These are phyloP conservation scores for Furcasterigmium furcatum DNA, from an alignment of 2,329 filamentous ascomycete species.

Conservation along the genomic window DNA sequence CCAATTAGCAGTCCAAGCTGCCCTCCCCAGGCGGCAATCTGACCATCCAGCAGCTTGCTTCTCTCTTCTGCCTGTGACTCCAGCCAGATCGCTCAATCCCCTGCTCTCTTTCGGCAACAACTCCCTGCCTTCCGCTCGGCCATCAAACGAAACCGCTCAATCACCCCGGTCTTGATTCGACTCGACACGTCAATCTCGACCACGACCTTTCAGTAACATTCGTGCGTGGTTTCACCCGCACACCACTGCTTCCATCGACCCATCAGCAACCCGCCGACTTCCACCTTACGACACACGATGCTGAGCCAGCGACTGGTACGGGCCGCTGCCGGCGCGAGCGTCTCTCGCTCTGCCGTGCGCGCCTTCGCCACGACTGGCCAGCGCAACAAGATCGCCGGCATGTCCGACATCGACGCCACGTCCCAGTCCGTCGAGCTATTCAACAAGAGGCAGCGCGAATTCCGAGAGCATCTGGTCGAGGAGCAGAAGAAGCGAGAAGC, in stretches of 20 bases:
- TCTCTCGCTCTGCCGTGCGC: slow-evolving; percentile 46
- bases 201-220: too few relatives aligned
- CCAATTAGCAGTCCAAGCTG: slow-evolving; percentile 24
- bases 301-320: slow-evolving; percentile 49
- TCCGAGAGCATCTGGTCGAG: slow-evolving; percentile 77
- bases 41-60: slow-evolving; percentile 1
- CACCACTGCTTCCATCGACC: too few relatives aligned
- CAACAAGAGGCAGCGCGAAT: slow-evolving; percentile 78
- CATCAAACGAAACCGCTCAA: not conserved
- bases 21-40: slow-evolving; percentile 19
- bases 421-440: slow-evolving; percentile 71
- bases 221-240: too few relatives aligned
- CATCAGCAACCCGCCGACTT: too few relatives aligned
- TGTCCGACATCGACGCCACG: slow-evolving; percentile 73
- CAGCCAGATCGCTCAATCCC: not conserved
- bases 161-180: not conserved
- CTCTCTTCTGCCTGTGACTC: slow-evolving; percentile 1
- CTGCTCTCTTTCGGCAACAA: not conserved
- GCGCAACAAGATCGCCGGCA: slow-evolving; percentile 59
- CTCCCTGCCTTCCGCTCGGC: not conserved
- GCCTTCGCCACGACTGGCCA: slow-evolving; percentile 54
- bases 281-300: slow-evolving; percentile 31
- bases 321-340: slow-evolving; percentile 31
- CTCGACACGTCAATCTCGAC: too few relatives aligned
- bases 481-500: slow-evolving; percentile 81